phyloP scores from a whole-genome alignment of 1,139 yeast genomes.

The Torulaspora globosa region DNA sequence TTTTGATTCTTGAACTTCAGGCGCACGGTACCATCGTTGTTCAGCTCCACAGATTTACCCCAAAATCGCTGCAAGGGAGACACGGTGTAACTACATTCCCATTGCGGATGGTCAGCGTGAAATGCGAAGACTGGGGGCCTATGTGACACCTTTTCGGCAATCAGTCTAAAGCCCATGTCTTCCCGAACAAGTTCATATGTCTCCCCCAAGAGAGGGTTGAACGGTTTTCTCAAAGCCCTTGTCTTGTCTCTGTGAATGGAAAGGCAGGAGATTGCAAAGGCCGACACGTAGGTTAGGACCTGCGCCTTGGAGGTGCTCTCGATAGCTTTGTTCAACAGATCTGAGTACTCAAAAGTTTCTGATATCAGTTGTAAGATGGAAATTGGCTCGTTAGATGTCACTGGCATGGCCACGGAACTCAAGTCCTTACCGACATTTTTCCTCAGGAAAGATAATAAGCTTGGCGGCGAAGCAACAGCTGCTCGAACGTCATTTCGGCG shows the following conservation, averaged over 20 bases:
- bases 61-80: slow-evolving; percentile 87
- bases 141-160: slow-evolving; percentile 78
- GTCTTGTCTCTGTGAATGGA: slow-evolving; percentile 70
- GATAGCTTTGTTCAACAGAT: slow-evolving; percentile 59
- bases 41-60: slow-evolving; percentile 88
- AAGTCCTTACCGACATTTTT: slow-evolving; percentile 92
- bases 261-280: slow-evolving; percentile 74
- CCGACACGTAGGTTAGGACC: slow-evolving; percentile 60
- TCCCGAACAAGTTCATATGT: slow-evolving; percentile 81
- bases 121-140: slow-evolving; percentile 80
- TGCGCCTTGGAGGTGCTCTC: slow-evolving; percentile 46
- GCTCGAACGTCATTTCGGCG: slow-evolving; percentile 61
- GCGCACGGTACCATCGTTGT: slow-evolving; percentile 64
- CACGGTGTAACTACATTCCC: slow-evolving; percentile 75
- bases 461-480: slow-evolving; percentile 70
- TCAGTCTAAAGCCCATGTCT: slow-evolving; percentile 61
- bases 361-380: slow-evolving; percentile 74
- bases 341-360: slow-evolving; percentile 74
- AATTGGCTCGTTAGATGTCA: slow-evolving; percentile 86
- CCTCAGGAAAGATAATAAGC: slow-evolving; percentile 70
- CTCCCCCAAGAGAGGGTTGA: slow-evolving; percentile 86
- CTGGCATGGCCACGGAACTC: slow-evolving; percentile 88
- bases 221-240: slow-evolving; percentile 80
- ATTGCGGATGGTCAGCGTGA: slow-evolving; percentile 63
- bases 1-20: slow-evolving; percentile 58